Evolutionary conservation across 371 early-diverging fungal species (phyloP).

Genomic region (Nosema granulosis): DNA sequence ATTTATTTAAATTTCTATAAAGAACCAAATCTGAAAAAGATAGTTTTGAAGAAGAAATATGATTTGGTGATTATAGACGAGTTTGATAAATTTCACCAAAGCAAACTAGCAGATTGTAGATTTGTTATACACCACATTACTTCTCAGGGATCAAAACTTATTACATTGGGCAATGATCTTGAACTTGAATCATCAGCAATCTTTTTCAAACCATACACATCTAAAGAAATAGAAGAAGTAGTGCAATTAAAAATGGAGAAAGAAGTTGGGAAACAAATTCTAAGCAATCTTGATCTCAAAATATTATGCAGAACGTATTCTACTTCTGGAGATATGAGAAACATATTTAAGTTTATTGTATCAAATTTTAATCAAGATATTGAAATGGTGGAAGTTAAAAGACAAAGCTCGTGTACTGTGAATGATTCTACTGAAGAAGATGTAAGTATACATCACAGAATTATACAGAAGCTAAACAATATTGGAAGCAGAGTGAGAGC

Average conservation of each 20-base stretch:
- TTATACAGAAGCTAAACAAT: conserved; percentile 11
- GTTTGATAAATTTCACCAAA: conserved; percentile 62
- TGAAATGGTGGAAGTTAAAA: background rate
- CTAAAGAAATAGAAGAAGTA: conserved; percentile 51
- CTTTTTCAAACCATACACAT: conserved; percentile 51
- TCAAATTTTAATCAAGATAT: conserved; percentile 5
- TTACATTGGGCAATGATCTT: conserved; percentile 56
- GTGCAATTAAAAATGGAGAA: conserved; percentile 40
- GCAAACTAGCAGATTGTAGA: conserved; percentile 39
- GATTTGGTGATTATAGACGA: conserved; percentile 59
- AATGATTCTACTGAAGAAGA: background rate
- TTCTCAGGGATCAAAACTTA: conserved; percentile 42
- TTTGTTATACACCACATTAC: conserved; percentile 20
- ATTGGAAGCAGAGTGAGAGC: conserved; percentile 12
- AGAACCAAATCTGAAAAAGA: conserved; percentile 20
- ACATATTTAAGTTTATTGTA: conserved; percentile 39
- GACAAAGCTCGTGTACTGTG: background rate
- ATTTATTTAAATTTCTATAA: conserved; percentile 50
- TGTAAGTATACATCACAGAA: conserved; percentile 32
- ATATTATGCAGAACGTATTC: conserved; percentile 40
- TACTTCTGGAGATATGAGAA: conserved; percentile 49
- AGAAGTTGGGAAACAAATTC: conserved; percentile 18
- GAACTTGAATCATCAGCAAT: background rate
- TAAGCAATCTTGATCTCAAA: conserved; percentile 2
- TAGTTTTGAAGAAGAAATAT: conserved; percentile 8